Percentiles rank a stretch among this genome's conserved stretches.
Evolutionary conservation across 371 early-diverging fungal genomes (phyloP).

Genomic region (Chytridium lagenaria): DNA sequence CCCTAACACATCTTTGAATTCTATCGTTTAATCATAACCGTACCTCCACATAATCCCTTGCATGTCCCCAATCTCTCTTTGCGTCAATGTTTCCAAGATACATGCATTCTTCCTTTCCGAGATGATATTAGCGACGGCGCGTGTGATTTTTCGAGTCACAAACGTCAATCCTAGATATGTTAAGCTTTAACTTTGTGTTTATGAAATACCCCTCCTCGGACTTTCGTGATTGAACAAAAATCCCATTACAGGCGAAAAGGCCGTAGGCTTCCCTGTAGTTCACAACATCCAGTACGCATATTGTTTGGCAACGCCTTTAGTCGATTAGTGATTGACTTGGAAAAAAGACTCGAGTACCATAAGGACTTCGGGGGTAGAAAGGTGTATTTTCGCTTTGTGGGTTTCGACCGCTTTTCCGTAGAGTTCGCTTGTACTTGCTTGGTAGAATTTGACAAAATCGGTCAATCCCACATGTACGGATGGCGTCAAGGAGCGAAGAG

Average conservation of each 20-base stretch:
- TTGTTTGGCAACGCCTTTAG: conserved; percentile 70
- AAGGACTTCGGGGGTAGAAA: conserved; percentile 87
- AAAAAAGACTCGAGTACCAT: no score
- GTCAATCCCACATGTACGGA: conserved; percentile 79
- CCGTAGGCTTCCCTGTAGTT: conserved; percentile 85
- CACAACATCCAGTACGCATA: conserved; percentile 82
- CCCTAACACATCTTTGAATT: conserved; percentile 54
- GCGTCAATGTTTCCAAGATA: conserved; percentile 86
- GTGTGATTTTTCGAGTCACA: conserved; percentile 84
- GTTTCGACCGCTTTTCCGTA: conserved; percentile 84
- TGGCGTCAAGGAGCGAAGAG: conserved; percentile 81
- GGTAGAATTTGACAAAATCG: conserved; percentile 79
- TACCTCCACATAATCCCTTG: conserved; percentile 77
- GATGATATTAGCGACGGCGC: conserved; percentile 81
- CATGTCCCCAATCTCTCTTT: conserved; percentile 90
- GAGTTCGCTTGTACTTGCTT: conserved; percentile 82
- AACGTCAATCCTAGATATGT: conserved; percentile 70
- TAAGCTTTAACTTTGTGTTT: neutral
- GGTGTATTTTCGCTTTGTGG: conserved; percentile 87
- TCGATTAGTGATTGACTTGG: no score
- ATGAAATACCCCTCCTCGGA: conserved; percentile 66
- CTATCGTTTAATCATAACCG: neutral
- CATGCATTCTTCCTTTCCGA: conserved; percentile 73
- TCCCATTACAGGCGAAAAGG: conserved; percentile 86
- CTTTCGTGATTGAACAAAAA: conserved; percentile 89